Percentiles rank a stretch among this genome's conserved stretches.
phyloP scores from a whole-genome alignment of 345 rosid genomes.

The Lagerstroemia speciosa region DNA sequence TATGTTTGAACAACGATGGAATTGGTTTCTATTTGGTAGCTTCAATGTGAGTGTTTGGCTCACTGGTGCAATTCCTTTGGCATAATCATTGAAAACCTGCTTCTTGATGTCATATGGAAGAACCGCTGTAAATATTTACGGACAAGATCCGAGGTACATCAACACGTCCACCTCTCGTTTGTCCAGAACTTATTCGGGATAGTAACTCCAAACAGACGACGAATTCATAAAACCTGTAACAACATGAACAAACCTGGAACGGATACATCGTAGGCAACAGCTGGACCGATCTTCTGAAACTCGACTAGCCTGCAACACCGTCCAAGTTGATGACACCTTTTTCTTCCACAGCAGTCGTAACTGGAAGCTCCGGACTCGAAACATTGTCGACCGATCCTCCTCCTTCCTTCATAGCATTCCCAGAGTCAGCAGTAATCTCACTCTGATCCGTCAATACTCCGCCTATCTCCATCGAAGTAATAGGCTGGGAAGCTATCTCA shows the following conservation, averaged over 20 bases:
- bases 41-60: not conserved
- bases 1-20: too few species aligned
- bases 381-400: not conserved
- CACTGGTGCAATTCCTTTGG: not conserved
- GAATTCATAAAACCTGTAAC: not conserved
- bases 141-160: not conserved
- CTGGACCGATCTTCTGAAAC: not conserved
- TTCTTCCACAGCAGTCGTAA: not conserved
- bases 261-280: not conserved
- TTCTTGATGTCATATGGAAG: not conserved
- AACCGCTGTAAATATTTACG: not conserved
- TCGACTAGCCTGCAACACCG: not conserved
- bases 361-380: not conserved
- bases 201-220: not conserved
- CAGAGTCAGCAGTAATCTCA: constrained; percentile 16
- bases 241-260: not conserved
- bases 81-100: not conserved
- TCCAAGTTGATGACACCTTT: not conserved
- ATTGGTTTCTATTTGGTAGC: not conserved
- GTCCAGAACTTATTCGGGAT: not conserved
- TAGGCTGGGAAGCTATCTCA: constrained; percentile 19
- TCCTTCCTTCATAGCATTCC: not conserved
- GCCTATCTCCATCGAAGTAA: not conserved
- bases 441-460: constrained; percentile 15
- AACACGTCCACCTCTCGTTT: not conserved